phyloP scores from a whole-genome alignment of 352 stramenopile species.

The Pythium apleroticum region DNA sequence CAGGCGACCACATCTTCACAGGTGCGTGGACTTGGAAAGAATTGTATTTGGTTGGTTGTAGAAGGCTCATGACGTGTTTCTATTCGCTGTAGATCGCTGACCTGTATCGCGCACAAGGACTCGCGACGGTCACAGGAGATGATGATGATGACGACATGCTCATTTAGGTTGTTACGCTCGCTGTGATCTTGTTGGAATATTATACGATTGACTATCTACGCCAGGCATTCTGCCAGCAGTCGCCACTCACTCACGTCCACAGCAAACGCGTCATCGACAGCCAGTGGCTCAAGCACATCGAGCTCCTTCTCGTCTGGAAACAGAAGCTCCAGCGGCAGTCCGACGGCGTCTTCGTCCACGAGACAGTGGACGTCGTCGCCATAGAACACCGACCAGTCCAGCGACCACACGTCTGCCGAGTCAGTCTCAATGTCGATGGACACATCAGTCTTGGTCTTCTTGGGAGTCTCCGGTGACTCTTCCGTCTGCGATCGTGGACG shows the following conservation, averaged over 20 bases:
- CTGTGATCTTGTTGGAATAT: constrained; percentile 3
- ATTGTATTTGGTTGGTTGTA: too few relatives aligned
- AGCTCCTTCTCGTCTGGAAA: neutral
- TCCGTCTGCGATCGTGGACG: neutral
- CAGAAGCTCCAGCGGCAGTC: neutral
- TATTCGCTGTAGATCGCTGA: constrained; percentile 64
- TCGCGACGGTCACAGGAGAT: constrained; percentile 58
- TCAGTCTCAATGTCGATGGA: neutral
- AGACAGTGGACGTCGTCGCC: neutral
- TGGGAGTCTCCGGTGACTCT: neutral
- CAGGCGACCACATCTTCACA: constrained; percentile 96
- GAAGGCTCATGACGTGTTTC: constrained; percentile 2
- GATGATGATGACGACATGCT: constrained; percentile 79
- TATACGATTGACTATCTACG: constrained; percentile 4
- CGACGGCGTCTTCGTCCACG: neutral
- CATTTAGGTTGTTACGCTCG: constrained; percentile 40
- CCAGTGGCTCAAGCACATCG: neutral
- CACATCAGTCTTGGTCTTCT: constrained; percentile 11
- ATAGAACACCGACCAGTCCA: constrained; percentile 9
- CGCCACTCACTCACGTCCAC: constrained; percentile 7
- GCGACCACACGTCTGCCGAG: neutral
- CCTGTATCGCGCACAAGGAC: constrained; percentile 74
- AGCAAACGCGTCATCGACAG: neutral
- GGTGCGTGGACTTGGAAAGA: too few relatives aligned
- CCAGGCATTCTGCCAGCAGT: constrained; percentile 11